Conservation (phyloP, 2,329 filamentous ascomycete genomes). For the Fonsecaea pedrosoi region DNA sequence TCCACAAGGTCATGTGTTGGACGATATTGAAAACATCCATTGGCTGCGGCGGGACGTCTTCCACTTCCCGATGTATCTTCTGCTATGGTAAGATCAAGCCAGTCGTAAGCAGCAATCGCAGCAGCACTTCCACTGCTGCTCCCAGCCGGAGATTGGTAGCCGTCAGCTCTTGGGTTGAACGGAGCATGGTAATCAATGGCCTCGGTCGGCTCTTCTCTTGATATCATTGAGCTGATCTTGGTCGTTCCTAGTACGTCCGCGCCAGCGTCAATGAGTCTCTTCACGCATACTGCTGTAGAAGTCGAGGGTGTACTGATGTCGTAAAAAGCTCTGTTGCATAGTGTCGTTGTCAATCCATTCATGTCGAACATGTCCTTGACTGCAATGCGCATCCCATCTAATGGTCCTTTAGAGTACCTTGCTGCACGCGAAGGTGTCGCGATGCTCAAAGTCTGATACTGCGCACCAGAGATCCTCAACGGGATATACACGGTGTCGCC, state of each 20-base stretch:
- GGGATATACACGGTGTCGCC: too few relatives aligned
- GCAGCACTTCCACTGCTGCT: slow-evolving; percentile 10
- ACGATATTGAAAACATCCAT: slow-evolving; percentile 18
- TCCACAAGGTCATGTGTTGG: slow-evolving; percentile 11
- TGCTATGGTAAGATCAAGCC: slow-evolving; percentile 1
- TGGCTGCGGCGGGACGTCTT: slow-evolving; percentile 2
- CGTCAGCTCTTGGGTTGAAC: slow-evolving; percentile 56
- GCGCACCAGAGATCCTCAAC: too few relatives aligned
- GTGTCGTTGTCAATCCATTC: not conserved
- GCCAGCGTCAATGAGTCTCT: not conserved
- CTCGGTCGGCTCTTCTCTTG: slow-evolving; percentile 32
- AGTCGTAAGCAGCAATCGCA: not conserved
- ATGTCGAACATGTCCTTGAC: slow-evolving; percentile 1
- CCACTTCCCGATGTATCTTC: not conserved
- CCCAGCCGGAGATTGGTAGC: slow-evolving; percentile 34
- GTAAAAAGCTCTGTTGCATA: not conserved
- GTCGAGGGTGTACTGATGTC: not conserved
- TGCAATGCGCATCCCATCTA: not conserved
- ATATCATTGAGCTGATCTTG: not conserved
- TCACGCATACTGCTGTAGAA: not conserved
- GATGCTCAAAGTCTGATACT: too few relatives aligned
- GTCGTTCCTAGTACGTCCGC: not conserved
- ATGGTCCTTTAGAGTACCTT: not conserved
- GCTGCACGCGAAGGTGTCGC: too few relatives aligned
- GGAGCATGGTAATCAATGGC: slow-evolving; percentile 50